These are phyloP conservation scores for Aspergillus puulaauensis DNA, from an alignment of 2,329 filamentous ascomycete species.

Conservation along the genomic window DNA sequence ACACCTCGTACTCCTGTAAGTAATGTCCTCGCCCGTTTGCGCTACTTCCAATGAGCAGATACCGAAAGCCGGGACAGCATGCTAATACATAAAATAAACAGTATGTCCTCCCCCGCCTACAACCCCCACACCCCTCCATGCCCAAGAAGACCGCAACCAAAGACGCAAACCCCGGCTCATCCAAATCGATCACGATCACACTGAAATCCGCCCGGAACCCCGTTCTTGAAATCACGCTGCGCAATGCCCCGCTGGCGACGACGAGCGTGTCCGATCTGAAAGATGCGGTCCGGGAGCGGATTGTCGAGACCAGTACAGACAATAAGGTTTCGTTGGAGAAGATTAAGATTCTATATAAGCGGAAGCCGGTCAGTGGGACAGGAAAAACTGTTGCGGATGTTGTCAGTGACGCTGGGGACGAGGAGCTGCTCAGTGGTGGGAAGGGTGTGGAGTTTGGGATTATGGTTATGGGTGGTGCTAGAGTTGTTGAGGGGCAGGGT, in stretches of 20 bases:
- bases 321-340: constrained; percentile 58
- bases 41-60: neutral
- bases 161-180: constrained; percentile 36
- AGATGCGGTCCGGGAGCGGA: constrained; percentile 62
- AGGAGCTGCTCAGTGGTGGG: constrained; percentile 39
- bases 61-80: neutral
- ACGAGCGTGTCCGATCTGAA: constrained; percentile 82
- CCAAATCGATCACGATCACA: constrained; percentile 37
- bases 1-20: constrained; percentile 78
- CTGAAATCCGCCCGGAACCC: constrained; percentile 69
- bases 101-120: constrained; percentile 50
- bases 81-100: constrained; percentile 19
- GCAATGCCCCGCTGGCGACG: constrained; percentile 58
- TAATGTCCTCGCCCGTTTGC: neutral
- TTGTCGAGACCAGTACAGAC: constrained; percentile 47
- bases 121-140: constrained; percentile 43
- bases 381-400: constrained; percentile 73
- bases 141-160: constrained; percentile 39
- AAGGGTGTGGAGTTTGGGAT: constrained; percentile 71
- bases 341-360: constrained; percentile 81
- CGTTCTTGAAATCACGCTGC: constrained; percentile 65
- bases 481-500: constrained; percentile 38
- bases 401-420: constrained; percentile 57
- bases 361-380: constrained; percentile 74
- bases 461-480: constrained; percentile 80